These are phyloP conservation scores for Neodidymelliopsis sp. DNA, from an alignment of 2,329 filamentous ascomycete species.

Conservation along the genomic window DNA sequence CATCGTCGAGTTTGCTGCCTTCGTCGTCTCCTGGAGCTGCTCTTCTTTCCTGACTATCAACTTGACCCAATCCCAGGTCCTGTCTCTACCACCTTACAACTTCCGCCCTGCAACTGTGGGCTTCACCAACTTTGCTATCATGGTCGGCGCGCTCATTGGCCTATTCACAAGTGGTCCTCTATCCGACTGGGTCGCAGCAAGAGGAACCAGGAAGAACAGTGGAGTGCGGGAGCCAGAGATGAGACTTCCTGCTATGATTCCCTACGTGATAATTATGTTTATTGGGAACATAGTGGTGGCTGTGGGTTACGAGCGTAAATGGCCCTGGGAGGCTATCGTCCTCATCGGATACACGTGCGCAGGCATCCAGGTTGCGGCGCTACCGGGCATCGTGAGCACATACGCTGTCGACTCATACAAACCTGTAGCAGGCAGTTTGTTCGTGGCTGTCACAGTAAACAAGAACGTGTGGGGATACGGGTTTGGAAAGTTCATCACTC, in stretches of 20 bases:
- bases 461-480: slow-evolving; percentile 72
- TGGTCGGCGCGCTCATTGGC: slow-evolving; percentile 63
- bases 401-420: slow-evolving; percentile 72
- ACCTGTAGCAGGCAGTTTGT: slow-evolving; percentile 65
- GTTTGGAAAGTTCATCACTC: slow-evolving; percentile 63
- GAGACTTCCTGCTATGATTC: slow-evolving; percentile 64
- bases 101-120: slow-evolving; percentile 59
- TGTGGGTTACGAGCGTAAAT: slow-evolving; percentile 61
- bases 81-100: slow-evolving; percentile 64
- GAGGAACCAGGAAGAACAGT: slow-evolving; percentile 60
- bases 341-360: slow-evolving; percentile 65
- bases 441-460: slow-evolving; percentile 68
- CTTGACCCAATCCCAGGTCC: slow-evolving; percentile 64
- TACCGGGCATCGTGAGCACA: slow-evolving; percentile 65
- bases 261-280: slow-evolving; percentile 64
- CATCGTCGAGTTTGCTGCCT: slow-evolving; percentile 68
- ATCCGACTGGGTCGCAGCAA: slow-evolving; percentile 64
- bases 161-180: slow-evolving; percentile 63
- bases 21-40: slow-evolving; percentile 68
- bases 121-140: slow-evolving; percentile 65
- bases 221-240: slow-evolving; percentile 67
- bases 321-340: slow-evolving; percentile 64
- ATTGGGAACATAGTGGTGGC: slow-evolving; percentile 65
- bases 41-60: slow-evolving; percentile 67
- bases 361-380: slow-evolving; percentile 66